Base-by-base conservation (phyloP, 495 filamentous ascomycete genomes). In the Penicillium fimorum region DNA sequence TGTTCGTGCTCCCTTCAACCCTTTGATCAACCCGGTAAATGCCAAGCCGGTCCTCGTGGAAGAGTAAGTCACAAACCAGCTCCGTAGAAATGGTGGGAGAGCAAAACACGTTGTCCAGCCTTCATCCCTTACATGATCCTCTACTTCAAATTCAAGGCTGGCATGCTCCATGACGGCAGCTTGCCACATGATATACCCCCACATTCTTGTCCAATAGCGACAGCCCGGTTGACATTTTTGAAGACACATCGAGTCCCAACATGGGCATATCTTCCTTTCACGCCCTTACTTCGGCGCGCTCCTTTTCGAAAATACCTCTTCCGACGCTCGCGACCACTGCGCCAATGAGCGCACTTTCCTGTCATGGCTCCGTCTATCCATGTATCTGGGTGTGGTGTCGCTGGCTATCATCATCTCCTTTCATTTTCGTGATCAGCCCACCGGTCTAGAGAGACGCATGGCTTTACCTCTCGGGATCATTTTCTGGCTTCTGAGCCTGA, bases 361-460 rank as follows among this genome's bases (percentile, higher is more conserved):
- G 49, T 97, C 95, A 18, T 97, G 92, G 83, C 86, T 98, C 5
- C 86, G 94, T 4, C 83, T 98, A 5, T 87, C 89, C 17, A 83
- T 97, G 63, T 96, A 96, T 76, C 87, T 98, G 78, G 82, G 91
- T 51, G 76, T 98, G 32, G 93, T 97, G 18, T 83, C 90, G 9
- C 77, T 93, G 17, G 94, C 94, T 40, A 96, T 98, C 57, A 81
- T 94, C 9, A 80, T 96, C 38, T 96, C 91, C 8, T 97, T 98
- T 70, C 92, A 98, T 61, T 83, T 98, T 50, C 89, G 89, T 58
- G 74, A 79, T 18, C 71, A 85, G 55, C 90, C 94, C 3, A 83
- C 85, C 2, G 65, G 67, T 4, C 68, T 89, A 0, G 94, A 97
- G 73, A 78, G 80, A 56, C 80, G 79, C 41, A 83, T 97, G 75